Evolutionary conservation across 345 rosid genomes (phyloP).

Genomic region (Salix udensis): DNA sequence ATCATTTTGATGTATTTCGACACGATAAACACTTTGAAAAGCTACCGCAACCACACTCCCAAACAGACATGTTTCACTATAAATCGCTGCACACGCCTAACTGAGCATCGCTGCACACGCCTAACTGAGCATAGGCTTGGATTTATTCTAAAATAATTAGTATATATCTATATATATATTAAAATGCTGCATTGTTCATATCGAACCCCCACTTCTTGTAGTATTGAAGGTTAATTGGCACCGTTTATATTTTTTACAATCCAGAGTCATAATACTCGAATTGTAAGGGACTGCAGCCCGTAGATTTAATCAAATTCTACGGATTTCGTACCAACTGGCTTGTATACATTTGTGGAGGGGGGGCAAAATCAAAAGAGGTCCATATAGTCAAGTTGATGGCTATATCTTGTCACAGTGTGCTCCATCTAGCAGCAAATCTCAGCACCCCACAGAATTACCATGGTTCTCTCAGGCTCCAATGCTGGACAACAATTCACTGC

Average conservation of each 20-base stretch:
- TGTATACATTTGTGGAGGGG: slow-evolving; percentile 1
- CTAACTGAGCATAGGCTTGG: too few relatives aligned
- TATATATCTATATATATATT: too few relatives aligned
- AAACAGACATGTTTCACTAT: background rate
- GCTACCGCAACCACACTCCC: too few relatives aligned
- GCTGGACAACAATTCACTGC: slow-evolving; percentile 50
- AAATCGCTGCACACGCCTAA: too few relatives aligned
- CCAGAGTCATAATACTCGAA: background rate
- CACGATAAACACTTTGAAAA: too few relatives aligned
- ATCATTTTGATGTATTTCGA: too few relatives aligned
- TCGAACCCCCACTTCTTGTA: too few relatives aligned
- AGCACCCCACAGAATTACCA: background rate
- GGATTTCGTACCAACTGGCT: slow-evolving; percentile 2
- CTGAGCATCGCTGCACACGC: too few relatives aligned
- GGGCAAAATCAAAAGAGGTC: background rate
- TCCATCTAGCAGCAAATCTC: background rate
- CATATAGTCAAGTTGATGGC: background rate
- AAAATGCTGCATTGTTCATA: too few relatives aligned
- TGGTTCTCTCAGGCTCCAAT: slow-evolving; percentile 32
- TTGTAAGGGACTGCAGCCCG: background rate
- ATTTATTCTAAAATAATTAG: too few relatives aligned
- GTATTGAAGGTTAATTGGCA: too few relatives aligned
- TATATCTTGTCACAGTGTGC: background rate
- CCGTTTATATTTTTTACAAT: background rate
- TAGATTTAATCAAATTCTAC: slow-evolving; percentile 4